Conservation (phyloP, 2,329 filamentous ascomycete species). For the Reticulascus tulasneorum region DNA sequence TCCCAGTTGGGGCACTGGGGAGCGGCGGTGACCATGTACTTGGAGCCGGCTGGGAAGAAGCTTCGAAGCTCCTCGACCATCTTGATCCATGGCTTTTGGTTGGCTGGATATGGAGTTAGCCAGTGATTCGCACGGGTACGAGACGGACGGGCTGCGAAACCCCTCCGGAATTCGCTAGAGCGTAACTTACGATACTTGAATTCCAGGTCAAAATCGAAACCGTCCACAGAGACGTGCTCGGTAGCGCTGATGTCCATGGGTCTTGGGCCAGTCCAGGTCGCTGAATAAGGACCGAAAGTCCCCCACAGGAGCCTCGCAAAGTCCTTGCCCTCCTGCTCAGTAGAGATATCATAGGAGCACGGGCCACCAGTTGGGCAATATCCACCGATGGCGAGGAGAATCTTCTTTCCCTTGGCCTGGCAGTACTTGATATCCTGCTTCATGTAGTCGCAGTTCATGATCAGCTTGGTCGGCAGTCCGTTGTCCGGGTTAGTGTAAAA, state of each 20-base stretch:
- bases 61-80: conserved; percentile 32
- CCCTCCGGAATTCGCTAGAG: no score
- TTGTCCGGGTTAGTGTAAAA: conserved; percentile 17
- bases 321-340: conserved; percentile 23
- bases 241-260: conserved; percentile 30
- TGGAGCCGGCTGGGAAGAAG: conserved; percentile 19
- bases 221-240: conserved; percentile 29
- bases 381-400: conserved; percentile 39
- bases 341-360: conserved; percentile 30
- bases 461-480: conserved; percentile 23
- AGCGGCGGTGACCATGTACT: conserved; percentile 36
- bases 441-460: conserved; percentile 30
- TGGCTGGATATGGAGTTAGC: no score
- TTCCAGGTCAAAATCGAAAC: conserved; percentile 41
- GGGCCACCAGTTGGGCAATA: conserved; percentile 15
- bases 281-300: conserved; percentile 33
- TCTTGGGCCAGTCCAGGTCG: conserved; percentile 27
- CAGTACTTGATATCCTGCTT: conserved; percentile 37
- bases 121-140: no score
- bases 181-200: conserved; percentile 22
- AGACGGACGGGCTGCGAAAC: conserved; percentile 4
- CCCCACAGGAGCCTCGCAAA: conserved; percentile 36
- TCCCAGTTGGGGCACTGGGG: conserved; percentile 37
- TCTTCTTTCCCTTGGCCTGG: conserved; percentile 36
- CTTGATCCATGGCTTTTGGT: conserved; percentile 29